These are phyloP conservation scores for Fusarium annulatum DNA, from an alignment of 2,329 filamentous ascomycete genomes.

Conservation along the genomic window DNA sequence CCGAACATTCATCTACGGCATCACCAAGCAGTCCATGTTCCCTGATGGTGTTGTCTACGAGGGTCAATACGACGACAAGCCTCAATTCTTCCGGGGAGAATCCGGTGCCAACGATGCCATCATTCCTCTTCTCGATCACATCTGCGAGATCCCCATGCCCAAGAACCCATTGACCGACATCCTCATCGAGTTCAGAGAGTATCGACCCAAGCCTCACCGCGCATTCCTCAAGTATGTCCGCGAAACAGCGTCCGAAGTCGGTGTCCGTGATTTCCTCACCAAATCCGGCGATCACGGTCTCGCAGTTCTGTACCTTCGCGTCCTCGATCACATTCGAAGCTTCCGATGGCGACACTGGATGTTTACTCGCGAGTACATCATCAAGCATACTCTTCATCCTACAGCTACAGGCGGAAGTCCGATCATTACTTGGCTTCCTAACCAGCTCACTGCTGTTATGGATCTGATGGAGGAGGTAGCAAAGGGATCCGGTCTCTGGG, in stretches of 20 bases:
- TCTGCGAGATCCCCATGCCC: constrained; percentile 89
- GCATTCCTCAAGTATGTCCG: constrained; percentile 82
- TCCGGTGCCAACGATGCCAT: constrained; percentile 96
- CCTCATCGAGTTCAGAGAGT: constrained; percentile 87
- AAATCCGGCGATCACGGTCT: constrained; percentile 52
- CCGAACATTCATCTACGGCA: constrained; percentile 97
- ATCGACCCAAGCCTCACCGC: constrained; percentile 89
- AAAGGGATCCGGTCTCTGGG: constrained; percentile 45
- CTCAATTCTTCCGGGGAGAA: constrained; percentile 88
- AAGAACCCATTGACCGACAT: constrained; percentile 89
- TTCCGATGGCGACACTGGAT: constrained; percentile 90
- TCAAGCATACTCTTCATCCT: constrained; percentile 80
- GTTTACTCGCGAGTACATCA: constrained; percentile 85
- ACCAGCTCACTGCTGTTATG: constrained; percentile 81
- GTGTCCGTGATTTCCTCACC: constrained; percentile 64
- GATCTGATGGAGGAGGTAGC: constrained; percentile 73
- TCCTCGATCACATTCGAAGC: constrained; percentile 80
- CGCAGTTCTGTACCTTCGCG: constrained; percentile 70
- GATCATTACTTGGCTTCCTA: constrained; percentile 86
- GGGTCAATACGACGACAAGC: constrained; percentile 76
- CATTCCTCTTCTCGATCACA: constrained; percentile 88
- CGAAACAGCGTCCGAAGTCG: constrained; percentile 58
- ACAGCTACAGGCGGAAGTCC: constrained; percentile 84
- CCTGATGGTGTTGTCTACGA: constrained; percentile 91
- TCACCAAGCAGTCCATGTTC: constrained; percentile 94